Conservation (phyloP, 345 rosid genomes). For the Acer saccharum region DNA sequence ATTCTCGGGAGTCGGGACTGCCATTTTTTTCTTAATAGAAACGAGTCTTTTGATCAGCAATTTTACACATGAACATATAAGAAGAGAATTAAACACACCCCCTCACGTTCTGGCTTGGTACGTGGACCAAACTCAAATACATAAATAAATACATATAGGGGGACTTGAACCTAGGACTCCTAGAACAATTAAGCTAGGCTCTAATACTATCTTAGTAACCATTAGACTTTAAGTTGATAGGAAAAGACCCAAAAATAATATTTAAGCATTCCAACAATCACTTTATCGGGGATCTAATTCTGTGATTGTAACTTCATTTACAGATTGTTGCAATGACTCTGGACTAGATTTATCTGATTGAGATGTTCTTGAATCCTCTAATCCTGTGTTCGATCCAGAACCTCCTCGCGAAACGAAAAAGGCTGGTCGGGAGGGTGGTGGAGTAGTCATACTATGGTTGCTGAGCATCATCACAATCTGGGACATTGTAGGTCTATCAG, state of each 20-base stretch:
- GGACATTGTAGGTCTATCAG: slow-evolving; percentile 49
- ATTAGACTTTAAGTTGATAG: no score
- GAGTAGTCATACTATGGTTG: slow-evolving; percentile 30
- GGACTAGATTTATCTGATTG: background rate
- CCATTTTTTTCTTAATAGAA: background rate
- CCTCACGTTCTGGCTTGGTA: no score
- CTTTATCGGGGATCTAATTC: slow-evolving; percentile 41
- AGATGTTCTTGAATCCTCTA: slow-evolving; percentile 12
- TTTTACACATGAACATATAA: background rate
- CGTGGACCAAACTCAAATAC: no score
- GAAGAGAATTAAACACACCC: background rate
- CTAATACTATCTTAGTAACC: no score
- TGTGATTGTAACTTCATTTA: slow-evolving; percentile 40
- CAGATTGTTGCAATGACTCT: slow-evolving; percentile 26
- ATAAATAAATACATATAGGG: no score
- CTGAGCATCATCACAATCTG: slow-evolving; percentile 50
- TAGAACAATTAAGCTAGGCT: no score
- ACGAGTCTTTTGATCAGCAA: background rate
- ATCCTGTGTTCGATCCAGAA: slow-evolving; percentile 2
- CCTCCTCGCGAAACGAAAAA: slow-evolving; percentile 25
- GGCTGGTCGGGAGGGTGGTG: slow-evolving; percentile 43
- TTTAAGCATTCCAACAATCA: no score
- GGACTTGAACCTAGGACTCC: no score
- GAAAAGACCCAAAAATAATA: no score
- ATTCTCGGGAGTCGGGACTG: no score